A percentile compares a stretch with the other conserved stretches of the same genome.
Evolutionary conservation across 2,329 filamentous ascomycete species (phyloP).

Genomic region (Chaetomiaceae sp.): DNA sequence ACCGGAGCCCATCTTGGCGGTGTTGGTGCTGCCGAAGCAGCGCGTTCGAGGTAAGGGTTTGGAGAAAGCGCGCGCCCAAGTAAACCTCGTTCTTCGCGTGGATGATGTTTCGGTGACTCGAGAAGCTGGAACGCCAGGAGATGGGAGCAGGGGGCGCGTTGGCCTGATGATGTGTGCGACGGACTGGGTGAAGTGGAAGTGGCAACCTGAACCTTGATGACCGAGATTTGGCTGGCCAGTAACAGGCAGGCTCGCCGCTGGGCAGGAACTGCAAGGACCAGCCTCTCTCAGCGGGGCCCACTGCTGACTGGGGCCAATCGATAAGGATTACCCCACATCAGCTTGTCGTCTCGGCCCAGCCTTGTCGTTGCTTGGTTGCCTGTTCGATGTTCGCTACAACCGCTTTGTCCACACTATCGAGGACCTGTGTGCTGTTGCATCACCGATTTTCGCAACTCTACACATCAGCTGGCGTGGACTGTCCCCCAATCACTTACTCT

Average conservation of each 20-base stretch:
- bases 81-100: too few relatives aligned
- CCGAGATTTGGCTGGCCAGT: slow-evolving; percentile 3
- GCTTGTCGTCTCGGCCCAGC: slow-evolving; percentile 7
- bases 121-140: too few relatives aligned
- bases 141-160: too few relatives aligned
- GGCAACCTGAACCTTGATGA: slow-evolving; percentile 10
- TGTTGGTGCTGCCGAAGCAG: slow-evolving; percentile 20
- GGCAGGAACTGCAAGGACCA: too few relatives aligned
- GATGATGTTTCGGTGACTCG: too few relatives aligned
- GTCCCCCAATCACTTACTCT: slow-evolving; percentile 21
- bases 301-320: slow-evolving; percentile 4
- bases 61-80: background rate
- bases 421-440: background rate
- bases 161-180: background rate
- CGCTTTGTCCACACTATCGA: background rate
- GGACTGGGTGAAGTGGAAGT: background rate
- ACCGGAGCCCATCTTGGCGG: slow-evolving; percentile 68
- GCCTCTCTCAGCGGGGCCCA: too few relatives aligned
- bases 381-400: background rate
- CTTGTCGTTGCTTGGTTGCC: slow-evolving; percentile 10
- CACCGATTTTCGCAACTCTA: too few relatives aligned
- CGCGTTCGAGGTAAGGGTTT: background rate
- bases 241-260: background rate
- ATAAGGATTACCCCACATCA: slow-evolving; percentile 20
- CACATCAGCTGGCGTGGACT: too few relatives aligned